Base-by-base conservation (phyloP, 1,284 basidiomycete species). In the Trichosporon sp. region DNA sequence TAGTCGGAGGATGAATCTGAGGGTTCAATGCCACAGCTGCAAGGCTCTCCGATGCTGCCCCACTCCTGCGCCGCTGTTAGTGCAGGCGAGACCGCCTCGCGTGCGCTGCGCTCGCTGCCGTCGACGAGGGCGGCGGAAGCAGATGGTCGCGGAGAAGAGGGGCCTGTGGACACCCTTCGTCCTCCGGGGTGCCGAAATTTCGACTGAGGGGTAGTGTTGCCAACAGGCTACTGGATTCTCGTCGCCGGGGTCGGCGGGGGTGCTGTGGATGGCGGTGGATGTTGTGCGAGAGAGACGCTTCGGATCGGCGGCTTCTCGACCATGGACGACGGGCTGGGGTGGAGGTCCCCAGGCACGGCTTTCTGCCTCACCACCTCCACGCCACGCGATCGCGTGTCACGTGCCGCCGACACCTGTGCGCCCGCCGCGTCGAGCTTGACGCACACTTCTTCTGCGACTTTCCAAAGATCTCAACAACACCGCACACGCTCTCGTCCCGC, bases 391-490 rank as follows among this genome's bases (percentile, higher is more conserved):
- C 6, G 12, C 18, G 29, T n/a, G 29, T 60, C 56, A 60, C 56
- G 56, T 60, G 56, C 29, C 15, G 23, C 27, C n/a, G 56, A 60
- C 56, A 31, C 29, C 56, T 31, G 29, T 60, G 56, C 29, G 47
- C 25, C 64, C 18, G 35, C 53, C 31, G 29, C 58, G 31, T 62
- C 66, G 60, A 62, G 34, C 56, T 65, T 56, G 65, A 65, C 65
- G 35, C 47, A 65, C 65, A 65, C 56, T 65, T 65, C 65, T 65
- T 65, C 34, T 51, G 56, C 56, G 56, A 60, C 56, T 60, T 60
- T 60, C 56, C 56, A 60, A 60, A 32, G 56, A 29, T 18, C 56
- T 60, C 56, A 60, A 60, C 56, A 60, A 60, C 27, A 60, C 56
- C 27, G 56, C 29, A 29, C 27, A 31, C 56, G 29, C 56, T 60